Evolutionary conservation across 2,329 filamentous ascomycete genomes (phyloP), one percentile per base, ranked within the genome.

Genomic region (Nannizzia gypsea): DNA sequence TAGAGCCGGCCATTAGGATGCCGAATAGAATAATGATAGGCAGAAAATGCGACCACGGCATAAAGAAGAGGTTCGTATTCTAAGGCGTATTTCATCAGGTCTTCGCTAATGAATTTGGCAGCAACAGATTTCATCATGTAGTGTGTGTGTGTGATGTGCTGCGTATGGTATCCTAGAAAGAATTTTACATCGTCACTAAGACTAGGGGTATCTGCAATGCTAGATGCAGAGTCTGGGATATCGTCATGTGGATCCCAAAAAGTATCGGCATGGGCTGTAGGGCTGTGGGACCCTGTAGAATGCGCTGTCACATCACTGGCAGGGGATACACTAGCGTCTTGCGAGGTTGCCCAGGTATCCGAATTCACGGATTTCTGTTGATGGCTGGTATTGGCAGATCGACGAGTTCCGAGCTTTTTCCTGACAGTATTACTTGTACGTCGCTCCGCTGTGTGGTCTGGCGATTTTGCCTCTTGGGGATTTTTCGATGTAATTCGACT

Each of bases 41-140:
- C 89, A 9, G 92, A 81, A 70, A 96, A 97, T 0, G 88, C 90
- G 8, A 91, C 88, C 3, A 96, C 76, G 0, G 91, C 90, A 70
- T 96, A 90, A 3, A 96, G 80, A 9, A 97, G 77, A 5, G 91
- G 84, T 63, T 96, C 88, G 69, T 90, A 86, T 71, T 82, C 81
- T 56, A 91, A 71, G 0, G 92, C 91, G 59, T 88, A 78, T 44
- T 83, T 83, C 20, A 91, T 78, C 48, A 96, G 80, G 5, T 83
- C 84, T 8, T 79, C 81, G 56, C 83, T 83, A 63, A 96, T 83
- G 70, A 96, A 96, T 63, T 85, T 79, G 52, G 84, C 81, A 9
- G 81, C 78, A 67, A 92, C 86, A 65, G 81, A 80, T 63, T 87
- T 84, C 65, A 95, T 77, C 58, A 87, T 86, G 70, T 96, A 97